These are phyloP conservation scores for Takashimella tepidaria DNA, from an alignment of 1,284 basidiomycete species.

Conservation along the genomic window DNA sequence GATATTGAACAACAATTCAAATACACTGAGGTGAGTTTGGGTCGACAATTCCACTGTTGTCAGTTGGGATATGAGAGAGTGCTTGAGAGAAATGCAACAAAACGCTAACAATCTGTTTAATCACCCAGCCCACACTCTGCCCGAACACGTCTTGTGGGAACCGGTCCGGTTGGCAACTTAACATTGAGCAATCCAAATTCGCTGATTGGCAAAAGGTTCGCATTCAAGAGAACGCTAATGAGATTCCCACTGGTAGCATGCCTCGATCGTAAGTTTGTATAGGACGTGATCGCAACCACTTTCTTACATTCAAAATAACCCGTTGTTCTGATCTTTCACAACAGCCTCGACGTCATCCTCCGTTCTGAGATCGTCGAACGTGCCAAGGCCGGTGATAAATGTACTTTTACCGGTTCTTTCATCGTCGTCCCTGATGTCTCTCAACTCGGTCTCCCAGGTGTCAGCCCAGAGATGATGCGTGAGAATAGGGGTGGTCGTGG, in stretches of 20 bases:
- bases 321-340: too few relatives aligned
- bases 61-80: too few relatives aligned
- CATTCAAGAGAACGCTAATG: constrained; percentile 97
- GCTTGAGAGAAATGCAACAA: too few relatives aligned
- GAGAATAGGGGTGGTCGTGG: constrained; percentile 66
- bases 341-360: constrained; percentile 87
- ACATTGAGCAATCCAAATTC: constrained; percentile 94
- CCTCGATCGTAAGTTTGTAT: constrained; percentile 58
- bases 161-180: constrained; percentile 82
- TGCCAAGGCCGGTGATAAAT: constrained; percentile 98
- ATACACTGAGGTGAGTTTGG: constrained; percentile 79
- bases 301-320: neutral
- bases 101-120: constrained; percentile 1
- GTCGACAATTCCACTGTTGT: too few relatives aligned
- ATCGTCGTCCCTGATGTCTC: constrained; percentile 98
- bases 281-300: neutral
- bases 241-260: constrained; percentile 98
- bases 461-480: constrained; percentile 86
- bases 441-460: constrained; percentile 90
- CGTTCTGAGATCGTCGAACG: constrained; percentile 93
- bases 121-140: constrained; percentile 89
- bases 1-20: constrained; percentile 99
- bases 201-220: constrained; percentile 99
- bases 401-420: constrained; percentile 95
- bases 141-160: constrained; percentile 92